phyloP scores from a whole-genome alignment of 305 asterid species.

The Fraxinus angustifolia region DNA sequence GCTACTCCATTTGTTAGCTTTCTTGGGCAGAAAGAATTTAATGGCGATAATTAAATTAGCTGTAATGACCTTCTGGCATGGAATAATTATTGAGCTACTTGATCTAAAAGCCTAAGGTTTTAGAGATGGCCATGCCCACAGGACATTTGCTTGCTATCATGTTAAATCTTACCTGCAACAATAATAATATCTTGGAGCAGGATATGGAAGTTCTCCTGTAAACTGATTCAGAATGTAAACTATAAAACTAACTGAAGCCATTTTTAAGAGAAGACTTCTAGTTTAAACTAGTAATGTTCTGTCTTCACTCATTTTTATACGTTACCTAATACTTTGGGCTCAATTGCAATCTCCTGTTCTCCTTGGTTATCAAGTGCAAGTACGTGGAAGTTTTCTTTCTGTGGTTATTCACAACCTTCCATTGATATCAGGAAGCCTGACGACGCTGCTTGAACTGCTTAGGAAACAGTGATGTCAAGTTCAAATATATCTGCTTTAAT shows the following conservation, averaged over 20 bases:
- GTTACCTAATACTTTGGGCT: neutral
- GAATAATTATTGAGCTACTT: neutral
- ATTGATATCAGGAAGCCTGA: constrained; percentile 28
- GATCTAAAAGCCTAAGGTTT: neutral
- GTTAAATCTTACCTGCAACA: neutral
- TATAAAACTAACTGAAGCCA: neutral
- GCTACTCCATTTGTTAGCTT: neutral
- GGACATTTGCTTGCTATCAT: neutral
- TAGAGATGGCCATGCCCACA: neutral
- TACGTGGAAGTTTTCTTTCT: constrained; percentile 13
- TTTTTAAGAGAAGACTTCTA: neutral
- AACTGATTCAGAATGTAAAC: neutral
- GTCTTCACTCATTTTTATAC: neutral
- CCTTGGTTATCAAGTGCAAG: constrained; percentile 5
- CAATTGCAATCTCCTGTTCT: neutral
- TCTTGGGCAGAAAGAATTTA: neutral
- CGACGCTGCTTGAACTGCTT: neutral
- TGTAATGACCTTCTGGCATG: neutral
- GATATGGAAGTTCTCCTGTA: neutral
- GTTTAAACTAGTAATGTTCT: neutral
- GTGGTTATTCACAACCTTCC: constrained; percentile 18
- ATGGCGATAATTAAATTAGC: neutral
- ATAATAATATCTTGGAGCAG: neutral
- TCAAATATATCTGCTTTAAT: constrained; percentile 31
- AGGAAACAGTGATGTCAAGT: constrained; percentile 37